A percentile compares a stretch with the other conserved stretches of the same genome.
Conservation (phyloP, 176 grass and related monocot species). For the Aegilops sharonensis region DNA sequence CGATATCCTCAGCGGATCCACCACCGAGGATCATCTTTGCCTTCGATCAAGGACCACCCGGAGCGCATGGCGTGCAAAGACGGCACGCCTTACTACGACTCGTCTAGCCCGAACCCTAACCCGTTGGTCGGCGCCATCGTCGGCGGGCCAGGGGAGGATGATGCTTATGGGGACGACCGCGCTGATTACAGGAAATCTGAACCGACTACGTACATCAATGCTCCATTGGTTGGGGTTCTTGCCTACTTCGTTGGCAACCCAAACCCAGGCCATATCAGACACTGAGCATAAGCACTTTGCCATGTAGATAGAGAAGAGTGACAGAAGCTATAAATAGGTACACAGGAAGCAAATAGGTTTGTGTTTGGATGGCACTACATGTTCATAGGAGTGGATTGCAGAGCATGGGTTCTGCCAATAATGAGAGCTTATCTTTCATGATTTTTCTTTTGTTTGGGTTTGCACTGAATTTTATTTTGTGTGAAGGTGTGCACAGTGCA, state of each 20-base stretch:
- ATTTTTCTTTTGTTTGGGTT: not conserved
- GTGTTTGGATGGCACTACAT: slow-evolving; percentile 13
- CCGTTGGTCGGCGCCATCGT: slow-evolving; percentile 71
- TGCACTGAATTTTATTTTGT: slow-evolving; percentile 24
- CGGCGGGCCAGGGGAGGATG: slow-evolving; percentile 85
- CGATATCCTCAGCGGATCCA: slow-evolving; percentile 79
- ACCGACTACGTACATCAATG: slow-evolving; percentile 95
- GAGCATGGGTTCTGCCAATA: not conserved
- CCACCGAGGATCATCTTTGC: slow-evolving; percentile 79
- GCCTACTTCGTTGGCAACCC: slow-evolving; percentile 76
- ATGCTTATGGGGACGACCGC: slow-evolving; percentile 71
- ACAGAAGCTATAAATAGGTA: not conserved
- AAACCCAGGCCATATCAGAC: not conserved
- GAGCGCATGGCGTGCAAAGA: slow-evolving; percentile 66
- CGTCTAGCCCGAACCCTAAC: slow-evolving; percentile 61
- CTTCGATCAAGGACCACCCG: slow-evolving; percentile 66
- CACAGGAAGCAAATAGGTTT: slow-evolving; percentile 5
- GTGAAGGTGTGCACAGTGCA: slow-evolving; percentile 1
- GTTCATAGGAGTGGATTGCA: slow-evolving; percentile 15
- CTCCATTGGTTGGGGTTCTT: slow-evolving; percentile 78
- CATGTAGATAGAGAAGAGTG: slow-evolving; percentile 25
- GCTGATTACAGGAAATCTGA: slow-evolving; percentile 84
- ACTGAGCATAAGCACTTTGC: slow-evolving; percentile 13
- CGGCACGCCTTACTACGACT: slow-evolving; percentile 68
- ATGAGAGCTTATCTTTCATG: not conserved